Evolutionary conservation across 2,329 filamentous ascomycete species (phyloP).

Genomic region (Fusarium tjaetaba): DNA sequence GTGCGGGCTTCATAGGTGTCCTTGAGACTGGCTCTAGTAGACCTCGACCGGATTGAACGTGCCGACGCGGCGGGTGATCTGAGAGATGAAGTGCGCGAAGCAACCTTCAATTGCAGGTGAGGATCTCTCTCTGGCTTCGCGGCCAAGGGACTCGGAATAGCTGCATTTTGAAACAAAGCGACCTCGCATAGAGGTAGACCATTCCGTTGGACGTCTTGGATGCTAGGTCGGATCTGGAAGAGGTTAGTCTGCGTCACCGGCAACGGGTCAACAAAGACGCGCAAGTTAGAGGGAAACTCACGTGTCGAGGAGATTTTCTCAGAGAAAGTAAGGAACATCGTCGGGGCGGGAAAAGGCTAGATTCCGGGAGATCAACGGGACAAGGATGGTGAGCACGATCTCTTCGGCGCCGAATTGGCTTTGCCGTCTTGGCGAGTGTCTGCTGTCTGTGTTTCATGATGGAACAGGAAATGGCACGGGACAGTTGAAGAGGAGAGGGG

Average conservation of each 20-base stretch:
- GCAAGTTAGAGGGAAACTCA: not conserved
- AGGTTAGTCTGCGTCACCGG: not conserved
- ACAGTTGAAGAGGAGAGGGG: not conserved
- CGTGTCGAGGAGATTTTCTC: slow-evolving; percentile 1
- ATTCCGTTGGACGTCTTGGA: not conserved
- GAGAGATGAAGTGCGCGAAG: not conserved
- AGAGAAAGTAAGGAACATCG: not conserved
- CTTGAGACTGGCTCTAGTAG: not conserved
- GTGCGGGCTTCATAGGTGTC: slow-evolving; percentile 21
- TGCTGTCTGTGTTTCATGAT: slow-evolving; percentile 15
- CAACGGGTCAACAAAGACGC: slow-evolving; percentile 7
- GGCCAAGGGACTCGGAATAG: slow-evolving; percentile 1
- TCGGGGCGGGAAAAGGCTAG: slow-evolving; percentile 20
- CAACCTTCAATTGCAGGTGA: not conserved
- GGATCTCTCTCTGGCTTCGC: not conserved
- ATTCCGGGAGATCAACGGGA: not conserved
- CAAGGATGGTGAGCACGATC: not conserved
- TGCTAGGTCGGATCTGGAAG: slow-evolving; percentile 5
- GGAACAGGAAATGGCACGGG: not conserved
- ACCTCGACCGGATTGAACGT: slow-evolving; percentile 1
- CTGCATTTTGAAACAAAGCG: slow-evolving; percentile 5
- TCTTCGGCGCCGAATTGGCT: slow-evolving; percentile 6
- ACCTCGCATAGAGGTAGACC: slow-evolving; percentile 15
- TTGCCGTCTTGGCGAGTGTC: not conserved
- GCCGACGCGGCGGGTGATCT: not conserved